Evolutionary conservation across 1,284 basidiomycete species (phyloP), one percentile per base, ranked within the genome.

Genomic region (Stygiomarasmius scandens): DNA sequence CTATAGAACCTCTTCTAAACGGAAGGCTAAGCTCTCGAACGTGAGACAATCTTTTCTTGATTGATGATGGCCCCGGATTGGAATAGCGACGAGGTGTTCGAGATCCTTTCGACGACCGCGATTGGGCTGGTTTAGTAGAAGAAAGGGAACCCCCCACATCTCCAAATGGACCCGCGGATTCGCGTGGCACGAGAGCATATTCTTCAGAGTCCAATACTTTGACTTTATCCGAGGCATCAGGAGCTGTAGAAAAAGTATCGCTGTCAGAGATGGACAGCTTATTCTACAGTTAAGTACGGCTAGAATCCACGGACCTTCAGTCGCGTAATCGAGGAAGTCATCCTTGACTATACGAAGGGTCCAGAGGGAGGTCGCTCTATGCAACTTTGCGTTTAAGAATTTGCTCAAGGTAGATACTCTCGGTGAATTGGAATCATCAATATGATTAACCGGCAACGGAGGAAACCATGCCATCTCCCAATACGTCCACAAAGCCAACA

Each of bases 401-500:
- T 29, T 48, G 38, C 11, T 54, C 43, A 22, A 19, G 11, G 23
- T 16, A 11, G n/a, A 32, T 32, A 32, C 29, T 32, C 6, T 50
- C 32, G 20, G 14, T 25, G 20, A 22, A 24, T 14, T 34, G 41
- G 20, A 22, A 43, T 52, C 23, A n/a, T 49, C 47, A n/a, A 19
- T 38, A 22, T 43, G 41, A 25, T 49, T 34, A 27, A 27, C 38
- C 29, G 25, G 22, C 24, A 54, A 23, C 22, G 20, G 38, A 47
- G 53, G 57, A 50, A 50, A 24, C 52, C 57, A 58, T 23, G 29
- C 20, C 8, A 24, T 29, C 32, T 59, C 53, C 41, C 52, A 52
- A 20, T 59, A 55, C 14, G 36, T 59, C 52, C 53, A 52, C 29
- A 55, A 48, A 45, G 48, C 58, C 20, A 51, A n/a, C 36, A 23